Evolutionary conservation across 371 early-diverging fungal genomes (phyloP).

Genomic region (Dinochytrium kinnereticum): DNA sequence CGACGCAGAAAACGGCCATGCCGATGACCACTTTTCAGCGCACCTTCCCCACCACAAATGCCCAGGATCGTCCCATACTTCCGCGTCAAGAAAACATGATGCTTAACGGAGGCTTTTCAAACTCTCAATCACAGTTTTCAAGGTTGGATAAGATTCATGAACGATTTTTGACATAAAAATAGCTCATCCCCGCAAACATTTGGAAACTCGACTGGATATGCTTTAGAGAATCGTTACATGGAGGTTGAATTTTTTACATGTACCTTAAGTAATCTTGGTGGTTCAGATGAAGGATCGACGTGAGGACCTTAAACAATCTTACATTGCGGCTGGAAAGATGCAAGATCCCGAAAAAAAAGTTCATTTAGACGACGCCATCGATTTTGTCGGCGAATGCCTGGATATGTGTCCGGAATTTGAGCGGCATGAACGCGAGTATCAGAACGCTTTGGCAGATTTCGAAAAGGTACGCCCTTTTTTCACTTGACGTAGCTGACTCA

Average conservation of each 20-base stretch:
- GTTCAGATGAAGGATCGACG: constrained; percentile 46
- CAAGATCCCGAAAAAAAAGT: constrained; percentile 64
- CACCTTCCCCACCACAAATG: too few relatives aligned
- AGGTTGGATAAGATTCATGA: background rate
- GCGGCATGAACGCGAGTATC: constrained; percentile 82
- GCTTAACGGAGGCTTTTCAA: too few relatives aligned
- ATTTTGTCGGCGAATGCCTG: constrained; percentile 78
- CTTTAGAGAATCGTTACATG: constrained; percentile 23
- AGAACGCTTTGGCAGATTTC: constrained; percentile 69
- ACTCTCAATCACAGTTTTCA: too few relatives aligned
- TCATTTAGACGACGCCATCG: constrained; percentile 68
- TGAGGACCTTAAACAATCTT: constrained; percentile 38
- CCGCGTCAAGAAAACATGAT: too few relatives aligned
- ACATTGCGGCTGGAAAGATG: constrained; percentile 57
- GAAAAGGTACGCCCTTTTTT: constrained; percentile 72
- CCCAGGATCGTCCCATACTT: too few relatives aligned
- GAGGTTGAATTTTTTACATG: constrained; percentile 13
- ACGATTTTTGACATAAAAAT: too few relatives aligned
- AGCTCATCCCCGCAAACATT: too few relatives aligned
- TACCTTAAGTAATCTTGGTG: background rate
- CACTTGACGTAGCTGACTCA: background rate
- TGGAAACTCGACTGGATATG: background rate
- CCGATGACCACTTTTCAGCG: too few relatives aligned
- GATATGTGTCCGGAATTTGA: constrained; percentile 93
- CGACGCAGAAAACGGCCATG: too few relatives aligned